phyloP scores from a whole-genome alignment of 108 stramenopile species.

The Asterionellopsis glacialis region DNA sequence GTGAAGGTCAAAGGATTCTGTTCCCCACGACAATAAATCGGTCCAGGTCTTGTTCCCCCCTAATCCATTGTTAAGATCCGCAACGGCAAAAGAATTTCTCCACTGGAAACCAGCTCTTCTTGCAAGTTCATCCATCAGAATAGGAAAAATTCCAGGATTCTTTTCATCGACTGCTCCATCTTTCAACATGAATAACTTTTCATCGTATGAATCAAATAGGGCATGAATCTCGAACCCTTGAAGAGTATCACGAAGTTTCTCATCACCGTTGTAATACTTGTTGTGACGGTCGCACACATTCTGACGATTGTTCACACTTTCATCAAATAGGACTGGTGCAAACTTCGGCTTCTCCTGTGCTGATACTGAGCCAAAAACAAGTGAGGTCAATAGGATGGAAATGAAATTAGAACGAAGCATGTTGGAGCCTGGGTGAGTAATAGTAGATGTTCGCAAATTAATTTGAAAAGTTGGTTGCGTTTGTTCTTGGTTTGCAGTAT shows the following conservation, averaged over 20 bases:
- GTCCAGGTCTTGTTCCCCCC: background rate
- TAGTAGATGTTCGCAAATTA: no score
- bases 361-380: no score
- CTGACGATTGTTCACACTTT: slow-evolving; percentile 6
- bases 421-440: no score
- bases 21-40: slow-evolving; percentile 31
- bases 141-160: slow-evolving; percentile 18
- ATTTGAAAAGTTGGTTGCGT: no score
- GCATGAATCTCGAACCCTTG: background rate
- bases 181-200: background rate
- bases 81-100: slow-evolving; percentile 25
- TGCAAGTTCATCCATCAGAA: slow-evolving; percentile 37
- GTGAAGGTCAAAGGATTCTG: slow-evolving; percentile 25
- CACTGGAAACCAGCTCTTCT: slow-evolving; percentile 36
- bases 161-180: background rate
- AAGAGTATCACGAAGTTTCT: slow-evolving; percentile 10
- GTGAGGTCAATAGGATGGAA: no score
- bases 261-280: slow-evolving; percentile 8
- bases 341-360: no score
- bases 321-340: background rate
- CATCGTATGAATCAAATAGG: background rate
- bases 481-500: no score
- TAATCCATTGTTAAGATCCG: background rate
- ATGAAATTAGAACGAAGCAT: no score
- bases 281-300: slow-evolving; percentile 19